Conservation (phyloP, 441 rosid genomes). For the Pelargonium myrrhifolium region DNA sequence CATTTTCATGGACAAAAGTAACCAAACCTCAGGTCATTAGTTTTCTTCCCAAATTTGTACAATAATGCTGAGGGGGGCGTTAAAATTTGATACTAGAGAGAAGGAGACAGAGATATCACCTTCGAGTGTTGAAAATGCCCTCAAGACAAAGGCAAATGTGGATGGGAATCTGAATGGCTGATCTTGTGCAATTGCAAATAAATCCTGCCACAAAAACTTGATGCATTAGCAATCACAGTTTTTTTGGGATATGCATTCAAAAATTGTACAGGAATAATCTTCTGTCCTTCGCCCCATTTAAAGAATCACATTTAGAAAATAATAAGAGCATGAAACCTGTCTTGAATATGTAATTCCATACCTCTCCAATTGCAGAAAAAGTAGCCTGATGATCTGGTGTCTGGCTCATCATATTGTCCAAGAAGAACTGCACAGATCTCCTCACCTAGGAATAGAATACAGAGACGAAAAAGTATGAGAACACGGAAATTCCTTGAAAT, state of each 20-base stretch:
- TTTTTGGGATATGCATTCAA: too few relatives aligned
- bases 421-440: constrained; percentile 24
- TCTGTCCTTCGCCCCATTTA: too few relatives aligned
- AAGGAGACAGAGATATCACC: not conserved
- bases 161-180: constrained; percentile 28
- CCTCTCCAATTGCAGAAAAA: constrained; percentile 24
- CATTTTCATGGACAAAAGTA: too few relatives aligned
- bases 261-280: too few relatives aligned
- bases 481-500: too few relatives aligned
- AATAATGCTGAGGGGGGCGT: not conserved
- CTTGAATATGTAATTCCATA: not conserved
- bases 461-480: too few relatives aligned
- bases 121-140: constrained; percentile 27
- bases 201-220: constrained; percentile 14
- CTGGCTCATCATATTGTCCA: constrained; percentile 22
- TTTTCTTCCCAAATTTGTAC: too few relatives aligned
- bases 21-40: too few relatives aligned
- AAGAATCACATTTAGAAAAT: too few relatives aligned
- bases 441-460: constrained; percentile 17
- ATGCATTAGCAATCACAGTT: too few relatives aligned
- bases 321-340: not conserved
- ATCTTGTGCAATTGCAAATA: constrained; percentile 27
- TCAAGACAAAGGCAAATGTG: constrained; percentile 21
- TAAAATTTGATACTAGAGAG: not conserved
- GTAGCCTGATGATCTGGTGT: constrained; percentile 24